These are phyloP conservation scores for Starmerella apis DNA, from an alignment of 805 yeast species.

Conservation along the genomic window DNA sequence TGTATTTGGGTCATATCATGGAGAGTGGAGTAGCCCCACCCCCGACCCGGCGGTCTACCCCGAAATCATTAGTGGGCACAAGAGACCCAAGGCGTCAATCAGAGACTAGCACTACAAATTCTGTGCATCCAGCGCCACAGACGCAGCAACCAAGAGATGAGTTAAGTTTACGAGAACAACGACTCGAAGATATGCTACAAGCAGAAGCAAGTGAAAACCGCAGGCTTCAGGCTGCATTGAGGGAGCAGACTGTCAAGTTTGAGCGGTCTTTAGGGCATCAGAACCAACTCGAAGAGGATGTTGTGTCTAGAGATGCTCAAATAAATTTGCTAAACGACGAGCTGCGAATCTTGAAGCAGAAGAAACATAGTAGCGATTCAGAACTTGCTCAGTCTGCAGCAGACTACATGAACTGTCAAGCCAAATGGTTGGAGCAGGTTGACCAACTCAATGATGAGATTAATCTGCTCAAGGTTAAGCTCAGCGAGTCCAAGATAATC, in stretches of 20 bases:
- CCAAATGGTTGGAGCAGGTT: slow-evolving; percentile 23
- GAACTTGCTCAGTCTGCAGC: slow-evolving; percentile 27
- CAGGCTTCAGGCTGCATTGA: background rate
- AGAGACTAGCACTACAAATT: background rate
- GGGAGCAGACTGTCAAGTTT: slow-evolving; percentile 1
- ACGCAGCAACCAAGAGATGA: background rate
- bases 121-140: background rate
- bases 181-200: background rate
- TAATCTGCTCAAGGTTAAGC: slow-evolving; percentile 14
- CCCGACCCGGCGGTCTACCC: slow-evolving; percentile 3
- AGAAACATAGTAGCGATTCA: slow-evolving; percentile 25
- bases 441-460: slow-evolving; percentile 23
- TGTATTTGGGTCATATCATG: background rate
- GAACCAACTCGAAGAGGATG: slow-evolving; percentile 27
- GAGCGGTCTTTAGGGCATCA: slow-evolving; percentile 9
- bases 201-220: background rate
- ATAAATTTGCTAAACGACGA: slow-evolving; percentile 21
- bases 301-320: slow-evolving; percentile 22
- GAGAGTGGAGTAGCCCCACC: slow-evolving; percentile 2
- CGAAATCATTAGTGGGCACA: background rate
- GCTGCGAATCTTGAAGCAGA: slow-evolving; percentile 19
- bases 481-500: slow-evolving; percentile 6
- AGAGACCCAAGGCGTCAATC: background rate
- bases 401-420: slow-evolving; percentile 28
- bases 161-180: background rate